A percentile compares a stretch with the other conserved stretches of the same genome.
Evolutionary conservation across 2,329 filamentous ascomycete genomes (phyloP).

Genomic region (Fusarium sp.): DNA sequence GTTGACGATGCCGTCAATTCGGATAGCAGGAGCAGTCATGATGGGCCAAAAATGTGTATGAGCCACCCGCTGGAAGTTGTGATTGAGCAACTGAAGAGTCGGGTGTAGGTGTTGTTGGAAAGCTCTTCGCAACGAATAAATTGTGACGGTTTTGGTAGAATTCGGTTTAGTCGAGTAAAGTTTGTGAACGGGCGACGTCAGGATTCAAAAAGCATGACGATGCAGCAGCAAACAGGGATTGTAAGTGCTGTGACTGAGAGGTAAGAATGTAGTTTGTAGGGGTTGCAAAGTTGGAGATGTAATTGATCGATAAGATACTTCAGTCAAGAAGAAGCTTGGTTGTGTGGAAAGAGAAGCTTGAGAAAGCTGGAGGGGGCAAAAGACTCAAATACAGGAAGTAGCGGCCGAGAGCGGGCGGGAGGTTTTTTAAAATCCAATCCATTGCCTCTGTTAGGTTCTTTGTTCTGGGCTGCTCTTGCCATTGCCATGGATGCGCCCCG

Average conservation of each 20-base stretch:
- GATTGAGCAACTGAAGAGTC: slow-evolving; percentile 14
- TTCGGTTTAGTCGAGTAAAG: neutral
- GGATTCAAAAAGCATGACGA: slow-evolving; percentile 42
- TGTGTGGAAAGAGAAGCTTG: slow-evolving; percentile 14
- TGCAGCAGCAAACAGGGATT: slow-evolving; percentile 18
- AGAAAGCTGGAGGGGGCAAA: slow-evolving; percentile 35
- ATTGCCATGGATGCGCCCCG: slow-evolving; percentile 22
- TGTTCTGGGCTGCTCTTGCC: slow-evolving; percentile 1
- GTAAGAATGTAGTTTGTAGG: neutral
- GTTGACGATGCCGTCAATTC: slow-evolving; percentile 51
- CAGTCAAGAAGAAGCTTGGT: neutral
- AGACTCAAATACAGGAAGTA: slow-evolving; percentile 31
- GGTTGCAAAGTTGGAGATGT: slow-evolving; percentile 9
- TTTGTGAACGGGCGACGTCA: slow-evolving; percentile 37
- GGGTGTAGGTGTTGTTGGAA: slow-evolving; percentile 30
- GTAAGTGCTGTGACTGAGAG: slow-evolving; percentile 1
- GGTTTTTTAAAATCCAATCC: slow-evolving; percentile 43
- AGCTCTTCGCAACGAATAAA: slow-evolving; percentile 33
- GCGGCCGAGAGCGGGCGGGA: slow-evolving; percentile 41
- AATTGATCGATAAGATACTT: slow-evolving; percentile 44
- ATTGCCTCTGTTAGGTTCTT: neutral
- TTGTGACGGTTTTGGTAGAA: slow-evolving; percentile 21
- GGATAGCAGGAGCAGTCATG: slow-evolving; percentile 48
- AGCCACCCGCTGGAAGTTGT: slow-evolving; percentile 17
- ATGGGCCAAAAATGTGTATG: slow-evolving; percentile 29